Conservation (phyloP, 2,329 filamentous ascomycete genomes). For the Trichoderma sp. region DNA sequence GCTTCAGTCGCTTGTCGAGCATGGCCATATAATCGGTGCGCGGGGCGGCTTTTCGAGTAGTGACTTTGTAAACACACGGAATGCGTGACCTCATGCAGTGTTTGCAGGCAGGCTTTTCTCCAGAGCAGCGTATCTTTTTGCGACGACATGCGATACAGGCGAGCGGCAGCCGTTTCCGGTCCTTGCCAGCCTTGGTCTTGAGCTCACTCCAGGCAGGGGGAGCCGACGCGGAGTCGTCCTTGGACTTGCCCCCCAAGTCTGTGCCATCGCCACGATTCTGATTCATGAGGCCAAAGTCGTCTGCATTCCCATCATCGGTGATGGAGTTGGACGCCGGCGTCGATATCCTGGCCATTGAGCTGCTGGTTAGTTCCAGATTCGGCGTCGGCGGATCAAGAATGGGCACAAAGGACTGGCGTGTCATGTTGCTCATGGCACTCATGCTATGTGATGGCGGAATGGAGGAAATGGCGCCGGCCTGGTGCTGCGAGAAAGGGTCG, state of each 20-base stretch:
- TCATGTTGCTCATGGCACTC: slow-evolving; percentile 26
- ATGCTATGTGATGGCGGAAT: slow-evolving; percentile 29
- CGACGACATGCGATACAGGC: slow-evolving; percentile 94
- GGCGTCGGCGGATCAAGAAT: slow-evolving; percentile 32
- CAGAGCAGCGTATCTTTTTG: slow-evolving; percentile 97
- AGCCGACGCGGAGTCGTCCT: slow-evolving; percentile 60
- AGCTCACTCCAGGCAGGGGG: slow-evolving; percentile 76
- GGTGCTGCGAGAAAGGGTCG: slow-evolving; percentile 42
- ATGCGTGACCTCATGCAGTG: slow-evolving; percentile 91
- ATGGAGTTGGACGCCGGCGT: slow-evolving; percentile 50
- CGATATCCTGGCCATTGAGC: slow-evolving; percentile 46
- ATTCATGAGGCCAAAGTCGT: slow-evolving; percentile 59
- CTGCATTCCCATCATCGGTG: slow-evolving; percentile 53
- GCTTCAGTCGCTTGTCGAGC: slow-evolving; percentile 91
- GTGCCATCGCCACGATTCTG: slow-evolving; percentile 52
- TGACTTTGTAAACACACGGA: slow-evolving; percentile 97
- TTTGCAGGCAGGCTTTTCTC: slow-evolving; percentile 96
- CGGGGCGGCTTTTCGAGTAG: slow-evolving; percentile 88
- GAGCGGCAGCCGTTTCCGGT: slow-evolving; percentile 86
- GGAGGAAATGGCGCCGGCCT: slow-evolving; percentile 28
- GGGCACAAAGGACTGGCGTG: slow-evolving; percentile 32
- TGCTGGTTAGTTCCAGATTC: slow-evolving; percentile 48
- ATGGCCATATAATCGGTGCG: slow-evolving; percentile 99
- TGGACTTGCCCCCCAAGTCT: slow-evolving; percentile 55
- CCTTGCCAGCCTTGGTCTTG: slow-evolving; percentile 92